Evolutionary conservation across 108 stramenopile species (phyloP).

Genomic region (Cyclostephanos invisitatus): DNA sequence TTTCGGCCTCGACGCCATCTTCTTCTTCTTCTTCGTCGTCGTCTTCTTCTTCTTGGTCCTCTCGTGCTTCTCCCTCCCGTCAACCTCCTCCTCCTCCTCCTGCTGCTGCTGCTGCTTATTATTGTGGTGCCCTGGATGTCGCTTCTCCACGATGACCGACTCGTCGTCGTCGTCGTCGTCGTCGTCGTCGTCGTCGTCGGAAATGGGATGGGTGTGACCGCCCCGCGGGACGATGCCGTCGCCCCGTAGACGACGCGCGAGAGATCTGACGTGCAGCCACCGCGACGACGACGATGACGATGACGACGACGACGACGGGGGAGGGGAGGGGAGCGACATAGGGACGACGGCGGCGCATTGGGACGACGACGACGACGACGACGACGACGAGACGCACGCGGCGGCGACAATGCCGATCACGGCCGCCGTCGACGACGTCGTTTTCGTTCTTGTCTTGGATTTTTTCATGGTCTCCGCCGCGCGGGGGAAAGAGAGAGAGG

Average conservation of each 20-base stretch:
- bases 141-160: not conserved
- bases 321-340: too few species aligned
- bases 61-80: not conserved
- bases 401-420: not conserved
- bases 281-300: not conserved
- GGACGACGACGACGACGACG: too few species aligned
- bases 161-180: not conserved
- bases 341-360: not conserved
- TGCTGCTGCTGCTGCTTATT: too few species aligned
- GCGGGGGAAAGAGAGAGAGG: too few species aligned
- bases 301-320: too few species aligned
- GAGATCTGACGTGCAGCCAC: too few species aligned
- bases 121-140: not conserved
- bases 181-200: not conserved
- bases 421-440: not conserved
- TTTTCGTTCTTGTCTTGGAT: not conserved
- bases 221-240: not conserved
- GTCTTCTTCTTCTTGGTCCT: conserved; percentile 3
- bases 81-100: too few species aligned
- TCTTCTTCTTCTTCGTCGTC: not conserved
- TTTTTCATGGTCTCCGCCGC: too few species aligned
- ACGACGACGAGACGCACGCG: not conserved
- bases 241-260: not conserved
- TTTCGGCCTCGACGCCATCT: too few species aligned
- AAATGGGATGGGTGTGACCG: not conserved